Evolutionary conservation across 2,329 filamentous ascomycete genomes (phyloP), one percentile per base, ranked within the genome.

Genomic region (Coniochaeta sp.): DNA sequence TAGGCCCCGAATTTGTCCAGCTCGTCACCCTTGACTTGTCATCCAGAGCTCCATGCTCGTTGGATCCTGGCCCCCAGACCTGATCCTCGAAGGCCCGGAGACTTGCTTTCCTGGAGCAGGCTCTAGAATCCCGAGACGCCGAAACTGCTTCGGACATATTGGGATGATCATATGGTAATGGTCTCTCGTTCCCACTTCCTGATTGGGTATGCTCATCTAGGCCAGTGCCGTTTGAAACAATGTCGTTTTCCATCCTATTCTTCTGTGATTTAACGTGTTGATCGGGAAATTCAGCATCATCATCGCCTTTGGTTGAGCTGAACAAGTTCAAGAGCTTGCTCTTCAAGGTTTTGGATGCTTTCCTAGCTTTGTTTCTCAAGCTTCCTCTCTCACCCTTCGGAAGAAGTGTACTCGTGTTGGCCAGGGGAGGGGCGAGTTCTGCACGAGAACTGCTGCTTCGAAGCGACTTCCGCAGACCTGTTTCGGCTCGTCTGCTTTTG

Each of bases 1-100:
- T 80, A 1, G 79, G 77, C 1, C 82, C 83, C 0, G 88, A 89
- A 62, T 85, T 84, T 5, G 82, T 82, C 89, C 89, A 91, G 70
- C 88, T 91, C 1, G 88, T 90, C 58, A 90, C 83, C 24, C 88
- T 76, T n/a, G 86, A 89, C 64, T 76, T 82, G 22, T 84, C 80
- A 43, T 83, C 80, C 16, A 22, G 31, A 38, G 19, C 54, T 57
- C n/a, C 4, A 16, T 36, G 28, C 11, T 57, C 31, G 54, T 36
- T 52, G 12, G 47, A 31, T 52, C 6, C 47, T 52, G 31, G 22
- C 6, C 12, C 24, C 47, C 47, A 52, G 12, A 28, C 12, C 11
- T 17, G 75, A 59, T 73, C 78, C 24, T 64, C 65, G 2, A 81
- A 64, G 62, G 79, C 85, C 62, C 81, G 81, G 6, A 85, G 65